Conservation (phyloP, 2,329 filamentous ascomycete species). For the Xylogone sp. region DNA sequence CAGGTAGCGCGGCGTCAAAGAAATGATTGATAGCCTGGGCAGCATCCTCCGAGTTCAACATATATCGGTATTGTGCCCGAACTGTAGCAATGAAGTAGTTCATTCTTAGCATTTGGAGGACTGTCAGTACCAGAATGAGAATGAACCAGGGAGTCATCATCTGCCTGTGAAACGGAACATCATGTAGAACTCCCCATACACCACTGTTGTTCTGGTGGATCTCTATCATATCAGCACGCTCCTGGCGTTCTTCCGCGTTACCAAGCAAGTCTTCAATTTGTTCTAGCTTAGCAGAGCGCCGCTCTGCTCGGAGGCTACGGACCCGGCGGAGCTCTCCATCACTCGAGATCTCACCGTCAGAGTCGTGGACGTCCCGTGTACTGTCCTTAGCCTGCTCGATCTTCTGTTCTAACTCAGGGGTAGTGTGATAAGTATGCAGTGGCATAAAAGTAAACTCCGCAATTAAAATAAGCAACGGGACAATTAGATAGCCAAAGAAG, state of each 20-base stretch:
- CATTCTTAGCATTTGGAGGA: conserved; percentile 70
- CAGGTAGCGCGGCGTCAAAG: conserved; percentile 74
- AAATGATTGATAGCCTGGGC: conserved; percentile 70
- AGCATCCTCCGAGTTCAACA: conserved; percentile 56
- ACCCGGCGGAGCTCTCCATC: conserved; percentile 31
- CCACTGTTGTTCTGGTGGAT: conserved; percentile 59
- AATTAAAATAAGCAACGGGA: conserved; percentile 60
- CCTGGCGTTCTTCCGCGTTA: conserved; percentile 54
- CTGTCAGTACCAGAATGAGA: conserved; percentile 72
- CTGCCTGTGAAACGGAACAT: conserved; percentile 63
- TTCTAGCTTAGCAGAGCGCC: conserved; percentile 33
- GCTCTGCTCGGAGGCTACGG: conserved; percentile 34
- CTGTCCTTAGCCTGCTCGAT: conserved; percentile 50
- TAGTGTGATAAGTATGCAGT: conserved; percentile 70
- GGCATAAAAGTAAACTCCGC: conserved; percentile 70
- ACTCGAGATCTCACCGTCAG: conserved; percentile 51
- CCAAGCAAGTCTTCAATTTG: conserved; percentile 72
- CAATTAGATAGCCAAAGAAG: conserved; percentile 65
- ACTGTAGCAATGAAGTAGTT: conserved; percentile 89
- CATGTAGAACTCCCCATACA: conserved; percentile 81
- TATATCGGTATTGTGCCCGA: conserved; percentile 69
- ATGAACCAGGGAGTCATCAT: conserved; percentile 76
- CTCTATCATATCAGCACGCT: conserved; percentile 59
- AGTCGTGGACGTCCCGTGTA: conserved; percentile 36
- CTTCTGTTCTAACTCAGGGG: conserved; percentile 68